These are phyloP conservation scores for Cyberlindnera galapagoensis DNA, from an alignment of 805 yeast genomes.

Conservation along the genomic window DNA sequence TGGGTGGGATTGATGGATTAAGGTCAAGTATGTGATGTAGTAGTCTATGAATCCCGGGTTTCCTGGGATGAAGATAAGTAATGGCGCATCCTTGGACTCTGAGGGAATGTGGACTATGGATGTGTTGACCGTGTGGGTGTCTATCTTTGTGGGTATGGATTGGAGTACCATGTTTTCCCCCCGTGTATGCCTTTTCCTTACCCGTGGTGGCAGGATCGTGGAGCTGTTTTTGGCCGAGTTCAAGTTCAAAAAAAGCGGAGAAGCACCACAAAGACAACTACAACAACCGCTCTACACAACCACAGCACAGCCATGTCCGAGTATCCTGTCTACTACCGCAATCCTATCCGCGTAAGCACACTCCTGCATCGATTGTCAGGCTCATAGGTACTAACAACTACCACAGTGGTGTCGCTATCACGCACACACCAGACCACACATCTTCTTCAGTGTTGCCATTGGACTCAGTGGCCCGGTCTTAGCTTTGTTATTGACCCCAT, in stretches of 20 bases:
- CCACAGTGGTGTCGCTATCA: constrained; percentile 64
- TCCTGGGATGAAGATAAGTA: constrained; percentile 64
- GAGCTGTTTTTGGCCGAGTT: no score
- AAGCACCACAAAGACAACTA: not conserved
- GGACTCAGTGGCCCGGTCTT: constrained; percentile 66
- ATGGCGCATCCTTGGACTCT: constrained; percentile 16
- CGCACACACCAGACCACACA: constrained; percentile 71
- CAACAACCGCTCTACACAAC: not conserved
- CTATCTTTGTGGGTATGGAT: no score
- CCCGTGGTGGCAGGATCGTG: no score
- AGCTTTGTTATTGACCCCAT: constrained; percentile 51
- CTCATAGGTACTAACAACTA: constrained; percentile 1
- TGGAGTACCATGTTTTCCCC: no score
- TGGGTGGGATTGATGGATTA: constrained; percentile 36
- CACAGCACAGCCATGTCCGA: constrained; percentile 11
- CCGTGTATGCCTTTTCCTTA: no score
- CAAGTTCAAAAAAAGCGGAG: no score
- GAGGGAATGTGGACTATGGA: constrained; percentile 7
- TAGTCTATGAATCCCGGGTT: constrained; percentile 70
- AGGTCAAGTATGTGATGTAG: constrained; percentile 47
- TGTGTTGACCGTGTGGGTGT: constrained; percentile 5
- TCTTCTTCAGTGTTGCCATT: constrained; percentile 56
- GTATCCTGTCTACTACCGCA: constrained; percentile 49
- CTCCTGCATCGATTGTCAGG: not conserved
- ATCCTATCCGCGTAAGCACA: constrained; percentile 55